phyloP scores from a whole-genome alignment of 2,329 filamentous ascomycete genomes.

The Fusarium brachygibbosum region DNA sequence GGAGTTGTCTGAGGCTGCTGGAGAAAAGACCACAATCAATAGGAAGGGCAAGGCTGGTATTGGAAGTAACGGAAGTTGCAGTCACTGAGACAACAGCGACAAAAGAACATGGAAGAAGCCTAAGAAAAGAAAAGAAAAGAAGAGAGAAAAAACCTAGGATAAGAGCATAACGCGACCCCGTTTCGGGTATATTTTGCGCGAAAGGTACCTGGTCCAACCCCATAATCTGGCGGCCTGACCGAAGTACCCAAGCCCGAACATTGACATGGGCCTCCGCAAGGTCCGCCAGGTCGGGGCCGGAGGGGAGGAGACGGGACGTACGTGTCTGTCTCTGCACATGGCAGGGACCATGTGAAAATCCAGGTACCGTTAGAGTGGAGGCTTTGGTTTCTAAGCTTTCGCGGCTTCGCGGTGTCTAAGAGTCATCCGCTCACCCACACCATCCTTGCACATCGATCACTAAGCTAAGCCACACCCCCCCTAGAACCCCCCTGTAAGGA shows the following conservation, averaged over 20 bases:
- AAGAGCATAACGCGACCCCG: slow-evolving; percentile 19
- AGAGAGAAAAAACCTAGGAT: slow-evolving; percentile 7
- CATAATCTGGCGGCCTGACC: slow-evolving; percentile 17
- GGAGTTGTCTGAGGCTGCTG: neutral
- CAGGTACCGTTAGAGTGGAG: slow-evolving; percentile 20
- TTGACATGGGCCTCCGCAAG: slow-evolving; percentile 32
- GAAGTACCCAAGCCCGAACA: slow-evolving; percentile 40
- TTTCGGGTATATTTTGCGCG: slow-evolving; percentile 32
- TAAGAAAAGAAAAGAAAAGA: slow-evolving; percentile 10
- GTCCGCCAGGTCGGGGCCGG: slow-evolving; percentile 26
- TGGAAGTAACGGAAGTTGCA: slow-evolving; percentile 8
- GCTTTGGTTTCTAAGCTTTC: slow-evolving; percentile 36
- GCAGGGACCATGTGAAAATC: slow-evolving; percentile 32
- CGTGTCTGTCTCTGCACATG: slow-evolving; percentile 12
- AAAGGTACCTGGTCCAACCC: slow-evolving; percentile 29
- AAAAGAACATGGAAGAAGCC: slow-evolving; percentile 13
- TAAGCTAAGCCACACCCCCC: slow-evolving; percentile 38
- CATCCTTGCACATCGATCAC: slow-evolving; percentile 32
- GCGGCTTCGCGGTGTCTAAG: slow-evolving; percentile 42
- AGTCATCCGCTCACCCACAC: slow-evolving; percentile 37
- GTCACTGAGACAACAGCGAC: slow-evolving; percentile 12
- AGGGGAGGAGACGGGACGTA: neutral
- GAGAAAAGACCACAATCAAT: slow-evolving; percentile 8
- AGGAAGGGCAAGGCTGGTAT: neutral
- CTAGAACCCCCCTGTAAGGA: slow-evolving; percentile 13